Conservation (phyloP, 1,284 basidiomycete species). For the Psilocybe mexicana region DNA sequence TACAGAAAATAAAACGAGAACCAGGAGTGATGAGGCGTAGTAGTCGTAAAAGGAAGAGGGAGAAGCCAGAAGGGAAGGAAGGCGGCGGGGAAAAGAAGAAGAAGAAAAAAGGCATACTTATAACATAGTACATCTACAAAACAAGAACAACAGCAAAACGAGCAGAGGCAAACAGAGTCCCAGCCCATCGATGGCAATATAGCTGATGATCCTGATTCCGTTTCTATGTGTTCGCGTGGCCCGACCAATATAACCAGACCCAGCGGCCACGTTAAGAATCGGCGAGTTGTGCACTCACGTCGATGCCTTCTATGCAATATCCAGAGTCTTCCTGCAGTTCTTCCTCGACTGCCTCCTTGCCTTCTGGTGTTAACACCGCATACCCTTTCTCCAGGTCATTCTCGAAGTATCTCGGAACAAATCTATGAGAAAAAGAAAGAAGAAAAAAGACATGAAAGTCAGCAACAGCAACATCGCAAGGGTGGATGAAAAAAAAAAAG, state of each 20-base stretch:
- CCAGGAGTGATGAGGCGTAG: no score
- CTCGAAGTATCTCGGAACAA: conserved; percentile 81
- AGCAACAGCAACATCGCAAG: conserved; percentile 1
- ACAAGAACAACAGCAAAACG: neutral
- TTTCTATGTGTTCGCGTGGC: no score
- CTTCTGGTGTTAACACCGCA: conserved; percentile 72
- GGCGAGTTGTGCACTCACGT: conserved; percentile 13
- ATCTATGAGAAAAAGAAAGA: conserved; percentile 49
- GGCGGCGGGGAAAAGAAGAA: no score
- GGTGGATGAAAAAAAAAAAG: conserved; percentile 3
- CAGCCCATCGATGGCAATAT: no score
- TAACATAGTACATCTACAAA: neutral
- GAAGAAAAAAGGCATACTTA: no score
- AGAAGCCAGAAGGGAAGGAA: no score
- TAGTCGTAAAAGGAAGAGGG: no score
- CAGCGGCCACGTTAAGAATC: neutral
- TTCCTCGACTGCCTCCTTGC: conserved; percentile 67
- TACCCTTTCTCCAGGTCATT: conserved; percentile 72
- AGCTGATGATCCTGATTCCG: neutral
- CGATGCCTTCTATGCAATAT: conserved; percentile 28
- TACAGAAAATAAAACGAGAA: no score
- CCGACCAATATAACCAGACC: no score
- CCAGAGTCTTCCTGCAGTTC: conserved; percentile 53
- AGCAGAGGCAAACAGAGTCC: no score
- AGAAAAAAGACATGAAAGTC: neutral